A percentile compares a stretch with the other conserved stretches of the same genome.
These are phyloP conservation scores for Diplogelasinospora grovesii DNA, from an alignment of 495 filamentous ascomycete species.

Conservation along the genomic window DNA sequence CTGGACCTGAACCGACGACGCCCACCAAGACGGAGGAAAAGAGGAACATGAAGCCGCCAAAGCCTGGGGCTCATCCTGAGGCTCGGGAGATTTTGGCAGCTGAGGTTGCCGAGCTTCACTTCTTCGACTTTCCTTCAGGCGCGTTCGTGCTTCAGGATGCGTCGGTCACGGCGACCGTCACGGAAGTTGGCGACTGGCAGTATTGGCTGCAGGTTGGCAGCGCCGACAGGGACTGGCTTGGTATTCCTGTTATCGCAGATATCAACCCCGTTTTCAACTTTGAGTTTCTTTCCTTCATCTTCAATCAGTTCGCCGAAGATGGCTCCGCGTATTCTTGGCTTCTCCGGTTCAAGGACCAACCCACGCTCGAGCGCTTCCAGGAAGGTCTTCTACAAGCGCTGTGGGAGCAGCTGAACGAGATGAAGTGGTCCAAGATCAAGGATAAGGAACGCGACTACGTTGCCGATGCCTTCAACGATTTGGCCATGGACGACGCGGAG, in stretches of 20 bases:
- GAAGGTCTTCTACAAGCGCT: constrained; percentile 90
- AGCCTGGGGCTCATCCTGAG: constrained; percentile 57
- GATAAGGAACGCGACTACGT: constrained; percentile 92
- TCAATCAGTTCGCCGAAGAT: constrained; percentile 88
- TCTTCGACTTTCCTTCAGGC: constrained; percentile 83
- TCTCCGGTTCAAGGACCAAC: constrained; percentile 78
- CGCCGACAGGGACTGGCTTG: constrained; percentile 76
- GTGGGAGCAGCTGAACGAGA: constrained; percentile 94
- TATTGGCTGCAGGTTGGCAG: constrained; percentile 92
- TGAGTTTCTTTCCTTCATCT: constrained; percentile 95
- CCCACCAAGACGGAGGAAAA: constrained; percentile 23
- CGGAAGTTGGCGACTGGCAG: constrained; percentile 83
- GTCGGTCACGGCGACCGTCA: constrained; percentile 68
- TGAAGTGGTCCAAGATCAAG: constrained; percentile 89
- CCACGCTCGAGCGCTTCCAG: constrained; percentile 79
- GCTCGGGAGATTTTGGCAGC: constrained; percentile 64
- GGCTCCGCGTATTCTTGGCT: constrained; percentile 95
- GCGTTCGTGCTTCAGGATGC: constrained; percentile 78
- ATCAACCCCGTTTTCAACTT: constrained; percentile 99
- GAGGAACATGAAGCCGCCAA: constrained; percentile 34
- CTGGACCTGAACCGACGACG: constrained; percentile 2
- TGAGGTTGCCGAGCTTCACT: constrained; percentile 77
- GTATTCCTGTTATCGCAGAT: constrained; percentile 75
- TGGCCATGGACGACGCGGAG: constrained; percentile 78
- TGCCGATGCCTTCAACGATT: constrained; percentile 89